Conservation (phyloP, 2,329 filamentous ascomycete species). For the Myotisia sp. region DNA sequence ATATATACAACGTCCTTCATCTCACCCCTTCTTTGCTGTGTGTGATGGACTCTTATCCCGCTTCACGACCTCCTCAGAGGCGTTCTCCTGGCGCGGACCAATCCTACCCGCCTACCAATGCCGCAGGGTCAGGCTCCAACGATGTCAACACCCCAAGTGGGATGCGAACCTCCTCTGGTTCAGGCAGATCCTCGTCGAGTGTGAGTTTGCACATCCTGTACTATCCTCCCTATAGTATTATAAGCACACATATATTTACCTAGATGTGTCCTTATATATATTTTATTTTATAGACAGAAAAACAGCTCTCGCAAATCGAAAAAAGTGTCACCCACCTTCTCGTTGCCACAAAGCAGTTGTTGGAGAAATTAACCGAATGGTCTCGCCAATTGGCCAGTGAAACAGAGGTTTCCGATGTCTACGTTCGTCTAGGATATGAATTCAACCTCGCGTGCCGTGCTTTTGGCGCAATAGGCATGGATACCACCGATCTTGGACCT, state of each 20-base stretch:
- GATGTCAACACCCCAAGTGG: conserved; percentile 28
- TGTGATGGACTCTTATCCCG: conserved; percentile 4
- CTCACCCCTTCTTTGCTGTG: too few relatives aligned
- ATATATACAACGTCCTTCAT: too few relatives aligned
- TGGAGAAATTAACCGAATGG: conserved; percentile 96
- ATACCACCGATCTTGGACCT: conserved; percentile 84
- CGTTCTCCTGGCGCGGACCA: conserved; percentile 50
- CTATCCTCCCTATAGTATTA: too few relatives aligned
- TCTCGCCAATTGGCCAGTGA: conserved; percentile 84
- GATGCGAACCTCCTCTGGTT: conserved; percentile 51
- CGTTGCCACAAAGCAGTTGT: conserved; percentile 91
- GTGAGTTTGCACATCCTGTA: too few relatives aligned
- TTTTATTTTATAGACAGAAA: conserved; percentile 41
- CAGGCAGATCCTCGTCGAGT: conserved; percentile 45
- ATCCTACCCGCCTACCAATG: conserved; percentile 29
- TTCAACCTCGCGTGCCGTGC: conserved; percentile 98
- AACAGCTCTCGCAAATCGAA: conserved; percentile 89
- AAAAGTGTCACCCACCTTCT: conserved; percentile 97
- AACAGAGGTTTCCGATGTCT: conserved; percentile 92
- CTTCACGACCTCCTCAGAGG: conserved; percentile 39
- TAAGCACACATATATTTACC: too few relatives aligned
- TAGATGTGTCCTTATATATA: too few relatives aligned
- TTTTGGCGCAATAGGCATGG: conserved; percentile 92
- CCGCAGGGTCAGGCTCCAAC: conserved; percentile 1
- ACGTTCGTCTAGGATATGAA: conserved; percentile 92